Base-by-base conservation (phyloP, 2,329 filamentous ascomycete species). In the Geosmithia putterillii region DNA sequence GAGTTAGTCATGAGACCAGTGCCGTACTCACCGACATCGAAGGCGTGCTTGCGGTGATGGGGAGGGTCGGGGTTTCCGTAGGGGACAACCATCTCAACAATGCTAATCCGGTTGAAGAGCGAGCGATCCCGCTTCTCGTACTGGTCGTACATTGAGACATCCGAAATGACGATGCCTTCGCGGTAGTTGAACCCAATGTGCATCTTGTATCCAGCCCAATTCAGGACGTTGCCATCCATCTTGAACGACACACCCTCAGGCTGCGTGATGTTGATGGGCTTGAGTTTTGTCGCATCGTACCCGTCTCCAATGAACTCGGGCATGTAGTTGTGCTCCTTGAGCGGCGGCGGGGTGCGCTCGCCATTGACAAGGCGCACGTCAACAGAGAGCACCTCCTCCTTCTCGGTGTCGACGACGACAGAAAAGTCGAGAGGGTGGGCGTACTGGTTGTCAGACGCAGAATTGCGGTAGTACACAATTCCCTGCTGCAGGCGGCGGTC, bases 151-250 rank as follows among this genome's bases (percentile, higher is more conserved):
- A 83, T 94, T 3, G 81, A 85, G 57, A 95, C 88, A 64, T 95
- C 87, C 62, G 85, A 92, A 6, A 95, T 69, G 2, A 95, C 84
- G 51, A 95, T 83, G 20, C 89, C 89, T 63, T 95, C 89, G 21
- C 86, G 77, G 66, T 95, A 92, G 70, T 94, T 95, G 74, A 95
- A 95, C 19, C 89, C 89, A 46, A 95, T 77, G 59, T 95, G 89
- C 50, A 95, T 78, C 54, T 77, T 90, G 84, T 87, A 95, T 57
- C 92, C 94, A 61, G 94, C 87, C 89, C 89, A 95, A 50, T 79
- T 77, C 42, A 95, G 72, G 39, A 76, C 76, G 10, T 86, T 69
- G 1, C 86, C 86, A 3, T 81, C 73, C 50, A 94, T 67, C 18
- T 72, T 78, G 68, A 95, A 95, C 0, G 86, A 92, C 1, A 94